Evolutionary conservation across 768 basidiomycete species (phyloP).

Genomic region (Agrocybe pediades): DNA sequence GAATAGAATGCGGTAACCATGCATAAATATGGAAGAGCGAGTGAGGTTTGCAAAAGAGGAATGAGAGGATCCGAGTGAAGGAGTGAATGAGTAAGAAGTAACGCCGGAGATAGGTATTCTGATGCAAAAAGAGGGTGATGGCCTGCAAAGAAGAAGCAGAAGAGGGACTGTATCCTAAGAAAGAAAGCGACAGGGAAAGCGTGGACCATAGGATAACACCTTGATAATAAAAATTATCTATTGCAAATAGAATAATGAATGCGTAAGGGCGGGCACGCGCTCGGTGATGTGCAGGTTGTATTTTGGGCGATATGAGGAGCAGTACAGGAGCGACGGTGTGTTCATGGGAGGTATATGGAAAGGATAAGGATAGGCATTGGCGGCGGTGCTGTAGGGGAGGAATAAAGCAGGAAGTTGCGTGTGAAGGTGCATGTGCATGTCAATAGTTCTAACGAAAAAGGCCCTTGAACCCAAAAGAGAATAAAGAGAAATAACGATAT

Average conservation of each 20-base stretch:
- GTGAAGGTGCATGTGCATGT: not conserved
- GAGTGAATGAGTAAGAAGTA: not conserved
- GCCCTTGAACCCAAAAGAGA: not conserved
- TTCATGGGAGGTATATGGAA: not conserved
- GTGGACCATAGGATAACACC: not conserved
- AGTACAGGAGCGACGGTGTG: too few relatives aligned
- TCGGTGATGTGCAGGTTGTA: conserved; percentile 9
- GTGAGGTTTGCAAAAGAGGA: not conserved
- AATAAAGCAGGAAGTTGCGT: too few relatives aligned
- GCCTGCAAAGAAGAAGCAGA: too few relatives aligned
- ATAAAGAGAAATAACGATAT: not conserved
- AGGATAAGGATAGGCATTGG: not conserved
- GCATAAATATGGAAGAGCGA: not conserved
- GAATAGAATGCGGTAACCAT: not conserved
- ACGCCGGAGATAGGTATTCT: too few relatives aligned
- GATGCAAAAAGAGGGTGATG: too few relatives aligned
- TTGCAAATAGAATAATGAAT: conserved; percentile 7
- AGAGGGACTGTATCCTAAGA: not conserved
- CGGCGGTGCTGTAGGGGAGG: too few relatives aligned
- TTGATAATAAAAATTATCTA: conserved; percentile 4
- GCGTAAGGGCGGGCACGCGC: not conserved
- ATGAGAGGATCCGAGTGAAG: not conserved
- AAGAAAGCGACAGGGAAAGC: too few relatives aligned
- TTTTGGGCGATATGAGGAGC: too few relatives aligned
- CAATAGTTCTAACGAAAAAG: not conserved